phyloP scores from a whole-genome alignment of 768 basidiomycete genomes.

The Podaxis mareebaensis region DNA sequence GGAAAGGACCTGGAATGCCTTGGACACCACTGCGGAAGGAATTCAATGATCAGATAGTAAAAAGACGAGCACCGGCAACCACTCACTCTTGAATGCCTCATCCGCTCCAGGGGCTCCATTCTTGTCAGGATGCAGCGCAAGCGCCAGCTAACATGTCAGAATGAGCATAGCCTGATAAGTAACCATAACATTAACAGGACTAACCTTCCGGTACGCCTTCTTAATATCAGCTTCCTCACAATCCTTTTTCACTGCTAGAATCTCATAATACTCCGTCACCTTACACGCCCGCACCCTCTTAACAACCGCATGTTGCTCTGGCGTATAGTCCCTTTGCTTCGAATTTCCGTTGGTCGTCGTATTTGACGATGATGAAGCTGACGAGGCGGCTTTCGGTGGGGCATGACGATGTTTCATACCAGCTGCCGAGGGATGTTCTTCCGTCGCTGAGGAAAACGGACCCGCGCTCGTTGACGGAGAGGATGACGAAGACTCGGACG shows the following conservation, averaged over 20 bases:
- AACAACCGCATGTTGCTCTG: constrained; percentile 81
- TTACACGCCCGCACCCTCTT: constrained; percentile 85
- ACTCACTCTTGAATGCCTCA: constrained; percentile 95
- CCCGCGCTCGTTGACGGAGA: constrained; percentile 38
- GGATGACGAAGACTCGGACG: constrained; percentile 41
- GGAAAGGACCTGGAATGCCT: constrained; percentile 94
- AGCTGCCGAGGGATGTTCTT: constrained; percentile 74
- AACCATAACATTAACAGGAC: constrained; percentile 15
- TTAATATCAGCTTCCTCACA: constrained; percentile 87
- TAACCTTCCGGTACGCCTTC: constrained; percentile 95
- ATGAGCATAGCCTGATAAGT: background rate
- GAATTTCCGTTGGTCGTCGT: constrained; percentile 59
- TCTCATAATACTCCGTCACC: constrained; percentile 91
- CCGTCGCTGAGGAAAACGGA: constrained; percentile 45
- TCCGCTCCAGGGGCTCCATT: constrained; percentile 98
- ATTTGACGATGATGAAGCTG: constrained; percentile 25
- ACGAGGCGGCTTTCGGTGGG: constrained; percentile 13
- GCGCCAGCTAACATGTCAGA: constrained; percentile 59
- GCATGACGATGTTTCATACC: constrained; percentile 65
- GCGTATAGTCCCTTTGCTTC: constrained; percentile 84
- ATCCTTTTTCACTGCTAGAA: constrained; percentile 73
- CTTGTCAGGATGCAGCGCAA: constrained; percentile 89
- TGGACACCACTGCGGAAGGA: constrained; percentile 80
- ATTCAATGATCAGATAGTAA: constrained; percentile 15
- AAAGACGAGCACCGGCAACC: constrained; percentile 3